phyloP scores from a whole-genome alignment of 352 stramenopile species.

The Blastocystis sp. region DNA sequence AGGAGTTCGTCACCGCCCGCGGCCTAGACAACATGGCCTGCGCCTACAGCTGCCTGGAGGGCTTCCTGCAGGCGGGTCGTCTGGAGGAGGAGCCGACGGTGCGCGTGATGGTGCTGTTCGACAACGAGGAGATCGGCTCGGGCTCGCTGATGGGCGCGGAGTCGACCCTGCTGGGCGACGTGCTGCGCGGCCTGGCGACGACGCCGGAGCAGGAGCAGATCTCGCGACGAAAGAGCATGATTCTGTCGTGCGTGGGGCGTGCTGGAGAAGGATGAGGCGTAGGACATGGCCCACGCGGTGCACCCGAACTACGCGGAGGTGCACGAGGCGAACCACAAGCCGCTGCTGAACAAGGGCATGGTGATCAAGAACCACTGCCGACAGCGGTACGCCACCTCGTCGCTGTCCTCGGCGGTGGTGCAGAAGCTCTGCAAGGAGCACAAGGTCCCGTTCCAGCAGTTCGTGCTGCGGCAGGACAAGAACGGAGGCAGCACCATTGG shows the following conservation, averaged over 20 bases:
- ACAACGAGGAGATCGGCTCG: slow-evolving; percentile 95
- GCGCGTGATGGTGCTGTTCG: slow-evolving; percentile 89
- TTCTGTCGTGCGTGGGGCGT: slow-evolving; percentile 70
- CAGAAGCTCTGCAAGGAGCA: slow-evolving; percentile 70
- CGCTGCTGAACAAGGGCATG: slow-evolving; percentile 85
- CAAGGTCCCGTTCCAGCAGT: slow-evolving; percentile 86
- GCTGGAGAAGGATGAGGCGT: slow-evolving; percentile 71
- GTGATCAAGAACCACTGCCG: slow-evolving; percentile 99
- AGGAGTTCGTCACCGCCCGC: slow-evolving; percentile 93
- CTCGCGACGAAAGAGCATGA: slow-evolving; percentile 36
- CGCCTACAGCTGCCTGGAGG: slow-evolving; percentile 80
- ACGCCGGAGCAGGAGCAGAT: slow-evolving; percentile 57
- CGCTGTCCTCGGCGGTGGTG: slow-evolving; percentile 76
- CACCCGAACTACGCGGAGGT: slow-evolving; percentile 94
- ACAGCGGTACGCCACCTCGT: slow-evolving; percentile 91
- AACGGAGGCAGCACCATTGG: slow-evolving; percentile 93
- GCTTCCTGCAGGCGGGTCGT: slow-evolving; percentile 72
- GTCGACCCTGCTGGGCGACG: slow-evolving; percentile 73
- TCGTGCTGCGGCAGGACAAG: slow-evolving; percentile 92
- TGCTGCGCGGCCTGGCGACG: slow-evolving; percentile 52
- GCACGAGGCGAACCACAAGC: slow-evolving; percentile 88
- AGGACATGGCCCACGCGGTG: slow-evolving; percentile 92
- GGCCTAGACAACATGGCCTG: slow-evolving; percentile 93
- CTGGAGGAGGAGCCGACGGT: slow-evolving; percentile 81
- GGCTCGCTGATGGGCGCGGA: slow-evolving; percentile 81